These are phyloP conservation scores for Daldinia childiae DNA, from an alignment of 495 filamentous ascomycete genomes.

Conservation along the genomic window DNA sequence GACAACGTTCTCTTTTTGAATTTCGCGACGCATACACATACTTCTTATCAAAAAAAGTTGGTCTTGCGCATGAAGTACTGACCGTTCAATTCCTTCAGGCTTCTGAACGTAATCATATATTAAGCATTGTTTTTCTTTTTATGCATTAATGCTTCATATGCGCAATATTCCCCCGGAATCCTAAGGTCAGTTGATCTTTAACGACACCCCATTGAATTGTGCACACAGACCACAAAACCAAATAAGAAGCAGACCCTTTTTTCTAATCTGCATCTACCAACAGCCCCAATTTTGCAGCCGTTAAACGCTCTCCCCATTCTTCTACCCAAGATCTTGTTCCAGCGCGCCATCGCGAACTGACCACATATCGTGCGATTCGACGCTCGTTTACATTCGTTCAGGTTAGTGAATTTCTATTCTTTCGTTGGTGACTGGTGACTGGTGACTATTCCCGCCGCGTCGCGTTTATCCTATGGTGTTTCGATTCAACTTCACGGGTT, in stretches of 20 bases:
- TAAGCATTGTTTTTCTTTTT: background rate
- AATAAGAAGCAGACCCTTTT: constrained; percentile 27
- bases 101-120: constrained; percentile 11
- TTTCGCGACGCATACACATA: background rate
- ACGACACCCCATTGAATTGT: constrained; percentile 4
- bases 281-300: constrained; percentile 28
- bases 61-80: background rate
- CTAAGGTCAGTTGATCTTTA: constrained; percentile 26
- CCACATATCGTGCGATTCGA: constrained; percentile 36
- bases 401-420: constrained; percentile 18
- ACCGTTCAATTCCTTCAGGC: constrained; percentile 17
- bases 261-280: constrained; percentile 33
- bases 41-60: background rate
- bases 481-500: constrained; percentile 1
- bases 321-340: constrained; percentile 38
- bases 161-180: constrained; percentile 27
- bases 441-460: background rate
- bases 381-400: constrained; percentile 28
- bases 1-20: constrained; percentile 13
- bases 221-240: background rate
- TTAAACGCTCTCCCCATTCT: constrained; percentile 32
- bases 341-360: constrained; percentile 37
- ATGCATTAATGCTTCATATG: constrained; percentile 11
- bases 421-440: background rate
- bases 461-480: constrained; percentile 5